Evolutionary conservation across 441 rosid genomes (phyloP), one percentile per base, ranked within the genome.

Genomic region (Bruguiera hainesii): DNA sequence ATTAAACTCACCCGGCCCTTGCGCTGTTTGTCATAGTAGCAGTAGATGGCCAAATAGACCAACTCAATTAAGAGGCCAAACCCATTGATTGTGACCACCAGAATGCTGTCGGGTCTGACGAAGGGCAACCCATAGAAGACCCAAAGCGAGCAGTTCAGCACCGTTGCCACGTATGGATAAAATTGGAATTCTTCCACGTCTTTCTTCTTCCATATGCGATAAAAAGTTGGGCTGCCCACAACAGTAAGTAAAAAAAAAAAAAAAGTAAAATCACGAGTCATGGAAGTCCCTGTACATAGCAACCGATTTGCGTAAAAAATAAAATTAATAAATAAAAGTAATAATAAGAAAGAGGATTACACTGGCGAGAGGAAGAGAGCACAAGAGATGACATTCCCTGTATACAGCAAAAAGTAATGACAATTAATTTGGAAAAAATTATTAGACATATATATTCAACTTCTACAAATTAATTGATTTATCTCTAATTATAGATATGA

Each of bases 101-200:
- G 91, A 26, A 75, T n/a, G 75, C 87, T 88, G 46, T 88, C 88
- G 0, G 86, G 85, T 8, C 74, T 85, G 28, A 93, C 90, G 16
- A 88, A 18, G 2, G 98, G 98, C 19, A 88, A 67, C 2, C 97
- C 97, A 3, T 92, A 92, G 63, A 85, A 72, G 0, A 90, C 48
- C 96, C 96, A 93, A 1, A 85, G 33, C 88, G 66, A 46, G 71
- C 98, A 93, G 28, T 93, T 93, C 83, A 85, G 69, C 18, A 77
- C 73, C 0, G 96, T 76, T 0, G 85, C 83, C 0, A 88, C 57
- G 39, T 93, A 93, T 0, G 98, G 96, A 39, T 81, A 77, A 23
- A 73, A 76, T 37, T 82, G 80, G 65, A 93, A 90, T 49, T 88
- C 90, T 76, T 88, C 92, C 42, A 87, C 96, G 5, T 91, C 76